Evolutionary conservation across 1,284 basidiomycete species (phyloP), one percentile per base, ranked within the genome.

Genomic region (Rhodotorula sp.): DNA sequence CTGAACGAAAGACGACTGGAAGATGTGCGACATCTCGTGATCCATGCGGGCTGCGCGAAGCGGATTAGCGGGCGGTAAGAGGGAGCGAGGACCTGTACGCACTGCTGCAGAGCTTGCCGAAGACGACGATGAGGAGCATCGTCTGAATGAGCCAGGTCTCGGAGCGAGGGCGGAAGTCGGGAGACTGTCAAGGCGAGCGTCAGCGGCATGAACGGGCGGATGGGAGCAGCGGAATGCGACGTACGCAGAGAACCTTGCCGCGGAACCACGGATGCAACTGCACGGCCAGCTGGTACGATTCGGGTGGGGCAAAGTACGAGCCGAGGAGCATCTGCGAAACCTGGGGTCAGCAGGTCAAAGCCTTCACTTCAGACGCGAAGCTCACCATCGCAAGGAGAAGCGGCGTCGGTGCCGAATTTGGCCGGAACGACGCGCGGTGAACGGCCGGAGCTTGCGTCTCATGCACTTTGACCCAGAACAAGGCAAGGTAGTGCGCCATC

Each of bases 1-100:
- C 53, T 69, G 65, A 9, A 77, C 66, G 47, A 70, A 71, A 0
- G 73, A 69, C 2, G 70, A 69, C 63, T 73, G 76, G 58, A 77
- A 73, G 50, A 76, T 74, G 61, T 76, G 72, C 18, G 68, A 64
- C 76, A 75, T 75, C 65, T 75, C 74, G 59, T 75, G 74, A 46
- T 69, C 67, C 58, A 68, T 65, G 51, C 65, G 69, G 26, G 66
- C 65, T 67, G 65, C 6, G 4, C 30, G 26, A 24, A 2, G 26
- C 10, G 44, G 13, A 52, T 30, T 13, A 10, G 22, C 22, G 34
- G 18, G 8, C 24, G 0, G 9, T 4, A 22, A 18, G 6, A 5
- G n/a, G 10, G 5, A 3, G 2, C 7, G 26, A 10, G 6, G 13
- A 18, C 1, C 8, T 4, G 9, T 28, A 68, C 70, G 46, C 30